A percentile compares a stretch with the other conserved stretches of the same genome.
Conservation (phyloP, 2,329 filamentous ascomycete genomes). For the Cladosporium sp. region DNA sequence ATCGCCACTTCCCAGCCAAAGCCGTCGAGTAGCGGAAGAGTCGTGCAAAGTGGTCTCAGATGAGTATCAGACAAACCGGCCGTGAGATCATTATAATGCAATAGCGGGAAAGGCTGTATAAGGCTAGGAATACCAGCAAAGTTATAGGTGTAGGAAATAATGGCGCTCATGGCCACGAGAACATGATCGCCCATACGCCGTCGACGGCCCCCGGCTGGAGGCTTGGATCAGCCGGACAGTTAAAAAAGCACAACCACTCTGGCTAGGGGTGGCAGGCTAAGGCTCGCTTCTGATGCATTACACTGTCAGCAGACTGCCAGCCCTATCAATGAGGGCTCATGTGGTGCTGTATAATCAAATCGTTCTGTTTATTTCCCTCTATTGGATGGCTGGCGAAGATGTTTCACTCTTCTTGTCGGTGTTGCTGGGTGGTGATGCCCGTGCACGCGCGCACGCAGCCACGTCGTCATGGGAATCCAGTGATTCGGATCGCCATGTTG, state of each 20-base stretch:
- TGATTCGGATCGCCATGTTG: neutral
- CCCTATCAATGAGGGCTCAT: neutral
- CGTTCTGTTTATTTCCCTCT: neutral
- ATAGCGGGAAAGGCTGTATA: neutral
- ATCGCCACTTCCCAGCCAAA: neutral
- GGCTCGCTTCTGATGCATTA: neutral
- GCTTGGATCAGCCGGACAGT: slow-evolving; percentile 16
- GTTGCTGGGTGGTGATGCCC: neutral
- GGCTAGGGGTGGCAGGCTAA: neutral
- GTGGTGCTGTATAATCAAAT: neutral
- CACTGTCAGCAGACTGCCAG: neutral
- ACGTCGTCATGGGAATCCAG: neutral
- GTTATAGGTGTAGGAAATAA: neutral
- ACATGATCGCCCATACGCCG: neutral
- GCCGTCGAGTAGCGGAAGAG: neutral
- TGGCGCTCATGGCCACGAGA: neutral
- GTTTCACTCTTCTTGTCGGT: neutral
- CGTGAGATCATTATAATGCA: neutral
- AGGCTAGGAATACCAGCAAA: neutral
- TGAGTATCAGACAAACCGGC: neutral
- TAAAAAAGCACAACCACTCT: neutral
- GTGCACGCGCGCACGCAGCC: neutral
- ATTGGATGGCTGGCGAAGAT: neutral
- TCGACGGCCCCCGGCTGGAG: neutral
- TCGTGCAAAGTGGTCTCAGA: neutral